These are phyloP conservation scores for Fusarium marasasianum DNA, from an alignment of 2,329 filamentous ascomycete species.

Conservation along the genomic window DNA sequence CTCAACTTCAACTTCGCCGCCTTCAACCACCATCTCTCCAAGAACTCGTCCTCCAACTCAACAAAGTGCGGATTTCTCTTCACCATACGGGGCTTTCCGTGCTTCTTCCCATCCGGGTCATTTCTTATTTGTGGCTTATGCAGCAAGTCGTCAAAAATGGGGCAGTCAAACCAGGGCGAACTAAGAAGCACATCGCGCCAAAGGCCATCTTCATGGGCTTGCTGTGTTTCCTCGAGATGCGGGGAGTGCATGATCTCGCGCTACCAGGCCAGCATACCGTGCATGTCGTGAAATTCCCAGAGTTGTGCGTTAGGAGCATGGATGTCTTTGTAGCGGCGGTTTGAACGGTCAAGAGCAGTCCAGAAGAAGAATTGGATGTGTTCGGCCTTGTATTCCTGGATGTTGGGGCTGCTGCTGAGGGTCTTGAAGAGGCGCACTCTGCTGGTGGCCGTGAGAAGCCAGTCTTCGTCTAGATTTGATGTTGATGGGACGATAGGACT, in stretches of 20 bases:
- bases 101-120: not conserved
- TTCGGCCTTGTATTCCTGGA: not conserved
- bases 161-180: slow-evolving; percentile 44
- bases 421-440: not conserved
- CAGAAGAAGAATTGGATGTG: slow-evolving; percentile 41
- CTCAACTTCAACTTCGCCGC: slow-evolving; percentile 33
- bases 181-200: slow-evolving; percentile 36
- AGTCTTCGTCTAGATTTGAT: not conserved
- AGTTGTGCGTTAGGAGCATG: not conserved
- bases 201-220: slow-evolving; percentile 38
- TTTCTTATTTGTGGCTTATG: not conserved
- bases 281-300: slow-evolving; percentile 6
- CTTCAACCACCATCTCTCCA: slow-evolving; percentile 37
- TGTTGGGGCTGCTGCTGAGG: not conserved
- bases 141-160: slow-evolving; percentile 34
- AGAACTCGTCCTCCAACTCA: slow-evolving; percentile 38
- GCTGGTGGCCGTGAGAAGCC: not conserved
- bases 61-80: not conserved
- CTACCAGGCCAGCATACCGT: slow-evolving; percentile 41
- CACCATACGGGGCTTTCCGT: not conserved
- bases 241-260: slow-evolving; percentile 35
- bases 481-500: slow-evolving; percentile 2
- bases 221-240: slow-evolving; percentile 21
- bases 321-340: not conserved
- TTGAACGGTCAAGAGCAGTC: slow-evolving; percentile 36